Base-by-base conservation (phyloP, 2,329 filamentous ascomycete genomes). In the Endothia cerciana region DNA sequence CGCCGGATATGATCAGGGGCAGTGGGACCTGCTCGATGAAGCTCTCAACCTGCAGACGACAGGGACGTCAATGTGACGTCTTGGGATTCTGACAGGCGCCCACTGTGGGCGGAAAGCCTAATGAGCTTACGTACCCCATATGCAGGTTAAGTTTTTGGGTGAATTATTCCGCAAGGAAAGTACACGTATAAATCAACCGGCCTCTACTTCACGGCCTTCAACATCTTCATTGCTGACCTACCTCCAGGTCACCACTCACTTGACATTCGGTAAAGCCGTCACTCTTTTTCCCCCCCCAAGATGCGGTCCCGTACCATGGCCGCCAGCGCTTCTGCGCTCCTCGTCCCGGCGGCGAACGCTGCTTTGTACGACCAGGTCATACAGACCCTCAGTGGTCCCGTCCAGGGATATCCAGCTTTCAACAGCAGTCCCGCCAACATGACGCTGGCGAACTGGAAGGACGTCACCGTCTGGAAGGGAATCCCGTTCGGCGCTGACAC, bases 401-500 rank as follows among this genome's bases (percentile, higher is more conserved):
- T 70, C 4, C 69, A 70, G 62, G 69, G 69, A 59, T 68, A 67
- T 55, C 40, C 62, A n/a, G 69, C 69, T 47, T 69, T 70, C 61
- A 69, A 69, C 62, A 68, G 68, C 64, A 68, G 62, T 30, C 67
- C 69, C n/a, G 60, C 64, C 28, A 65, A 67, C 56, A 66, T 65
- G 56, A 66, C 63, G 41, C 63, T 69, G 41, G 59, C 69, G 19
- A 51, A 68, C 55, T 70, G 69, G 8, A 78, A 77, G 60, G 70
- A 77, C n/a, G 69, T 85, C 51, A 80, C 85, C 38, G 77, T 77
- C n/a, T 85, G 81, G 72, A 77, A 79, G 55, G 82, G 82, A 63
- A 77, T 86, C 28, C 82, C 83, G 0, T 86, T 80, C 68, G 84
- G 81, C 19, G 74, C 79, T 68, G 69, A 72, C 36, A 77, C 78